Base-by-base conservation (phyloP, 2,329 filamentous ascomycete genomes). In the Fusarium cicatricum region DNA sequence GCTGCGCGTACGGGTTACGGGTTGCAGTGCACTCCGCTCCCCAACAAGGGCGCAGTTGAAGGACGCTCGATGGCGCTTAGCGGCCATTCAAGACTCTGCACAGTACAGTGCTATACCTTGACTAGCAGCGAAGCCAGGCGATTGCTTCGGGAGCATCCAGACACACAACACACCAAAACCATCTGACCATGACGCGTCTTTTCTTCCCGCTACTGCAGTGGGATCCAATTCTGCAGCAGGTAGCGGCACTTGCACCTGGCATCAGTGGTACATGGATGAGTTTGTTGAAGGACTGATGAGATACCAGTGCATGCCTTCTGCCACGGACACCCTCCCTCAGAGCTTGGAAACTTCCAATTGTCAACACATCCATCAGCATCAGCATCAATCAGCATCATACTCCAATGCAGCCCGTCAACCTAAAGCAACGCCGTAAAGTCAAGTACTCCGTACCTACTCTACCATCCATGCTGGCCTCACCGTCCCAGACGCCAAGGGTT, bases 161-260 rank as follows among this genome's bases (percentile, higher is more conserved):
- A 64, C 48, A 61, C 56, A n/a, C n/a, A n/a, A n/a, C n/a, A n/a
- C n/a, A 63, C 36, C 47, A 26, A 37, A 59, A 48, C 23, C 58
- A 51, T 55, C 59, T 47, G 55, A 66, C 44, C 66, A 69, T 69
- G 66, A 69, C 66, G 66, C 66, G 66, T 69, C 66, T 54, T 59
- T 65, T 56, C 49, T 55, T 17, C 48, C 51, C 50, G 60, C 62
- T 64, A 56, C 62, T 64, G 62, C 55, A 55, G 52, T 56, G 58
- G 51, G 44, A 45, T 56, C 57, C 49, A 64, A n/a, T n/a, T n/a
- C n/a, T n/a, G n/a, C n/a, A n/a, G n/a, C n/a, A n/a, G n/a, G n/a
- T n/a, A n/a, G n/a, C n/a, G n/a, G n/a, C n/a, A n/a, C n/a, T n/a
- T n/a, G n/a, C n/a, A n/a, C n/a, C n/a, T 39, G 58, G 47, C 38